A percentile compares a stretch with the other conserved stretches of the same genome.
Conservation (phyloP, 2,329 filamentous ascomycete genomes). For the Calcarisporium arbuscula region DNA sequence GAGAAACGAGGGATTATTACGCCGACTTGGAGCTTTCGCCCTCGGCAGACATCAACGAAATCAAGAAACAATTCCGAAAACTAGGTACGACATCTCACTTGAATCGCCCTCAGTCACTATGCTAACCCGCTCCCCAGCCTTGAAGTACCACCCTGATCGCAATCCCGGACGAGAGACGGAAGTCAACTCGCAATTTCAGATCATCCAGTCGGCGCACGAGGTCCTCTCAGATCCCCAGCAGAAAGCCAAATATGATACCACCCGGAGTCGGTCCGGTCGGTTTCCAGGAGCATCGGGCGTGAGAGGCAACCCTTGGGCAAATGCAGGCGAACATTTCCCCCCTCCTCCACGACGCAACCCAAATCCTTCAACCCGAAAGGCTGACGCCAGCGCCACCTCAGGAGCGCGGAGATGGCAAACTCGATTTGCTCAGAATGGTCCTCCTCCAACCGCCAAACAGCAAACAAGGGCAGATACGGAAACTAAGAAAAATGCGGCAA, state of each 20-base stretch:
- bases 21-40: conserved; percentile 69
- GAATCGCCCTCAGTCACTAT: neutral
- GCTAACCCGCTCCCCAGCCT: conserved; percentile 43
- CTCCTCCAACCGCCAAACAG: conserved; percentile 37
- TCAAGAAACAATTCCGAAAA: conserved; percentile 82
- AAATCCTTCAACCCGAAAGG: conserved; percentile 17
- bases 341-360: conserved; percentile 39
- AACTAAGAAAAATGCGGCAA: conserved; percentile 33
- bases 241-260: conserved; percentile 48
- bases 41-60: conserved; percentile 63
- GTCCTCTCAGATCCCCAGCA: conserved; percentile 49
- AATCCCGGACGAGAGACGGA: conserved; percentile 78
- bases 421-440: conserved; percentile 33
- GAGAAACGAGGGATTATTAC: conserved; percentile 67
- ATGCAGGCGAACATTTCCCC: conserved; percentile 42
- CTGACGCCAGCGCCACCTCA: conserved; percentile 24
- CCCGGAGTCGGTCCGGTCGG: conserved; percentile 29
- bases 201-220: conserved; percentile 81
- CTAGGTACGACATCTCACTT: conserved; percentile 50
- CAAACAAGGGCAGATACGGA: conserved; percentile 25
- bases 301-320: conserved; percentile 50
- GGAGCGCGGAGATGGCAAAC: conserved; percentile 40
- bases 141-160: conserved; percentile 83
- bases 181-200: conserved; percentile 75
- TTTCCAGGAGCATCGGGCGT: conserved; percentile 48